phyloP scores from a whole-genome alignment of 1,284 basidiomycete genomes.

The Rhodotorula sp. region DNA sequence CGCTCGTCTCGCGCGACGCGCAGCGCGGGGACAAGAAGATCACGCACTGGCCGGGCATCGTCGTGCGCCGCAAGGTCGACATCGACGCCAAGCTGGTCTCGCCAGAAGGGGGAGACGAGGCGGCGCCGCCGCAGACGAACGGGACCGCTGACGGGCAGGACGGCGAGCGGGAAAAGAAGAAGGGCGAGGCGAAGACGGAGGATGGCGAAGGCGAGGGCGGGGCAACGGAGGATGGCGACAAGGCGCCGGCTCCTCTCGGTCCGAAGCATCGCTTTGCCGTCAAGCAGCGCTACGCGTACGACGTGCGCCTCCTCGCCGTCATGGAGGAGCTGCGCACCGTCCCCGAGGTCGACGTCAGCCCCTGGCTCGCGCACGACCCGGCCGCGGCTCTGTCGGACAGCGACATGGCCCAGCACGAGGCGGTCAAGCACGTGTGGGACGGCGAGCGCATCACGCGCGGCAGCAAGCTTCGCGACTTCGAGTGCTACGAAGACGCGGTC shows the following conservation, averaged over 20 bases:
- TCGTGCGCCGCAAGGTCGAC: conserved; percentile 48
- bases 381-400: not conserved
- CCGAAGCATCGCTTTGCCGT: no score
- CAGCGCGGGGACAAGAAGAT: conserved; percentile 54
- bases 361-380: conserved; percentile 28
- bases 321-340: conserved; percentile 27
- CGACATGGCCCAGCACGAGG: not conserved
- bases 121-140: not conserved
- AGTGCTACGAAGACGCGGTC: conserved; percentile 17
- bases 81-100: not conserved
- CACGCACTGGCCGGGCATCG: conserved; percentile 68
- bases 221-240: not conserved
- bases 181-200: not conserved
- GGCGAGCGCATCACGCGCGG: conserved; percentile 6
- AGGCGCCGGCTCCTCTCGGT: not conserved
- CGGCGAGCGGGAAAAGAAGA: no score
- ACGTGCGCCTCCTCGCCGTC: conserved; percentile 28
- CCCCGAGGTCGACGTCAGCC: conserved; percentile 11
- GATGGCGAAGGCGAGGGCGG: not conserved
- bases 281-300: not conserved
- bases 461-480: conserved; percentile 4
- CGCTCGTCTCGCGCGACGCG: conserved; percentile 53
- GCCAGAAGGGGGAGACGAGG: not conserved
- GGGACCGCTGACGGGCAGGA: not conserved
- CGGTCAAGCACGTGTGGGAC: conserved; percentile 27